Base-by-base conservation (phyloP, 306 rosid genomes). In the Cucurbita moschata region DNA sequence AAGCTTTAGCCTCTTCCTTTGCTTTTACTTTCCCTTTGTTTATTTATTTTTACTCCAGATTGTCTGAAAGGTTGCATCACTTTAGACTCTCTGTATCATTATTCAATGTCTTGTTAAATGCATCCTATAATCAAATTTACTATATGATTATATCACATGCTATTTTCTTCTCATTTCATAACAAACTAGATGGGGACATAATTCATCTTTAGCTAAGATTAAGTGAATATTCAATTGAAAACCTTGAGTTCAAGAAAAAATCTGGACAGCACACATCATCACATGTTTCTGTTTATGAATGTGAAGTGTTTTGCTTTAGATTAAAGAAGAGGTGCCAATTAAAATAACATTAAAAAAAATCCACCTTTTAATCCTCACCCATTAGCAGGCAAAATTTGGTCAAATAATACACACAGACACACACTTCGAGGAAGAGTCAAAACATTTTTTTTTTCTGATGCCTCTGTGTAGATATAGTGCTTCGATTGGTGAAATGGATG, bases 21-120 rank as follows among this genome's bases (percentile, higher is more conserved):
- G 67, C 78, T 55, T 72, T 52, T 76, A 53, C 38, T 65, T 52
- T 43, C 55, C 73, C 72, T 38, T 73, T 42, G 69, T 72, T 75
- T 65, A 19, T 80, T 81, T 74, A 78, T 54, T 79, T 80, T 72
- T 79, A 79, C 74, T 83, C 84, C 77, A 71, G 82, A 82, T 88
- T 81, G 85, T 83, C 86, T 84, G 86, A 87, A 92, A 92, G 96
- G 91, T 85, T 85, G 85, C 88, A 85, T 83, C 87, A 87, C 98
- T 92, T 92, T 89, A 76, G 85, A 72, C 76, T 46, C 66, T 53
- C 59, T 57, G 71, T 30, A 75, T 50, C 72, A 18, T 18, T 19
- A 43, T 65, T 44, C 37, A 44, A 66, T 44, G 11, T 11, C 11
- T 66, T 66, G 39, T 43, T 39, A 66, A 66, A 19, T 12, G 16